These are phyloP conservation scores for Vigna radiata DNA, from an alignment of 306 rosid species.

Conservation along the genomic window DNA sequence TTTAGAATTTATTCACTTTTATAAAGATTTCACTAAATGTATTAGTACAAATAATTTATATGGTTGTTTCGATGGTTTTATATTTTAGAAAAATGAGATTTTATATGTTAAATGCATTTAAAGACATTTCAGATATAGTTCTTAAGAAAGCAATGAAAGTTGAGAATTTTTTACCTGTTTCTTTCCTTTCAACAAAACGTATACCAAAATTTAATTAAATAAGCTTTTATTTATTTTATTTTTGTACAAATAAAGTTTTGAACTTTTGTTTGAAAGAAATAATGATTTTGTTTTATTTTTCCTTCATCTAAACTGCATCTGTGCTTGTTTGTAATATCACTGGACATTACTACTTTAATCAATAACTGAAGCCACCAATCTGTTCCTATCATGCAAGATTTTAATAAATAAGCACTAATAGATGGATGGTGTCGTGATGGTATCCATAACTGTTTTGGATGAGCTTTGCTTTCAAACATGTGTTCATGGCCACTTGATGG, in stretches of 20 bases:
- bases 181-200: too few species aligned
- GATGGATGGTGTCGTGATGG: not conserved
- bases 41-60: too few species aligned
- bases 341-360: not conserved
- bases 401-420: not conserved
- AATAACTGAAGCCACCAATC: too few species aligned
- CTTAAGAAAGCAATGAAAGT: not conserved
- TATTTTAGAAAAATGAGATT: not conserved
- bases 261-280: too few species aligned
- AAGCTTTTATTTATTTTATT: too few species aligned
- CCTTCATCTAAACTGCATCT: not conserved
- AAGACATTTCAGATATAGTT: too few species aligned
- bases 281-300: not conserved
- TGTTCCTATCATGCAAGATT: not conserved
- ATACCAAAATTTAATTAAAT: too few species aligned
- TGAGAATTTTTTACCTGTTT: not conserved
- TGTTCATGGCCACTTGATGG: constrained; percentile 38
- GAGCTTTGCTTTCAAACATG: not conserved
- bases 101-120: too few species aligned
- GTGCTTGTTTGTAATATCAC: not conserved
- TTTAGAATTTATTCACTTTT: too few species aligned
- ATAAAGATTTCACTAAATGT: too few species aligned
- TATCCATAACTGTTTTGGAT: constrained; percentile 15
- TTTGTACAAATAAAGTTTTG: too few species aligned
- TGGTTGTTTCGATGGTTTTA: not conserved